Base-by-base conservation (phyloP, 2,329 filamentous ascomycete genomes). In the Mycosphaerella sp. region DNA sequence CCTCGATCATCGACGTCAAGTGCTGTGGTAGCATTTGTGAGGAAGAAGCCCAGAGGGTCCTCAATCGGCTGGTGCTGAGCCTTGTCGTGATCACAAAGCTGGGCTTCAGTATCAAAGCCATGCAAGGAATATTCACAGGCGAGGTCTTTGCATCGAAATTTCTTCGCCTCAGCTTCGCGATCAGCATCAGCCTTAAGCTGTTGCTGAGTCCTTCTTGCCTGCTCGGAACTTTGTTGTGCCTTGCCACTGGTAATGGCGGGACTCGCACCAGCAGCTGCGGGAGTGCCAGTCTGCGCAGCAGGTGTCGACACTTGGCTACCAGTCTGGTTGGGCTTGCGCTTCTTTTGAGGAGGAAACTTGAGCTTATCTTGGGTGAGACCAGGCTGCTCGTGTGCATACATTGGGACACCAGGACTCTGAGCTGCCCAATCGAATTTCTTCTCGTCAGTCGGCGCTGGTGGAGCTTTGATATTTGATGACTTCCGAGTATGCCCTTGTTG, bases 321-420 rank as follows among this genome's bases (percentile, higher is more conserved):
- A 5, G 62, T 46, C 18, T 64, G 62, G 34, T 70, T 70, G 30
- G 70, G 65, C 69, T 79, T 81, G 47, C 74, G 72, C 60, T 74
- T 78, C 70, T 82, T 84, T 50, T 72, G 71, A 2, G 75, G 72
- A 14, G 80, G 80, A 18, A 83, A 66, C 41, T 79, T 77, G 41
- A 84, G 71, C 56, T 81, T 78, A 44, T 79, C 76, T 9, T 75
- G 73, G 4, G 75, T 79, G 43, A 82, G 71, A 44, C 74, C 71
- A 16, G 73, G 74, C 16, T 72, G 70, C 17, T 56, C 55, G 7
- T 72, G 72, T 50, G 80, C 79, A 45, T 77, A 79, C 54, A 76
- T 75, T 7, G 80, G 79, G 50, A 80, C 73, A 18, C 80, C 79
- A 13, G 79, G 79, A 48, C 62, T 64, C 17, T 62, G 51, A 5